These are phyloP conservation scores for Globisporangium emineosum DNA, from an alignment of 352 stramenopile species.

Conservation along the genomic window DNA sequence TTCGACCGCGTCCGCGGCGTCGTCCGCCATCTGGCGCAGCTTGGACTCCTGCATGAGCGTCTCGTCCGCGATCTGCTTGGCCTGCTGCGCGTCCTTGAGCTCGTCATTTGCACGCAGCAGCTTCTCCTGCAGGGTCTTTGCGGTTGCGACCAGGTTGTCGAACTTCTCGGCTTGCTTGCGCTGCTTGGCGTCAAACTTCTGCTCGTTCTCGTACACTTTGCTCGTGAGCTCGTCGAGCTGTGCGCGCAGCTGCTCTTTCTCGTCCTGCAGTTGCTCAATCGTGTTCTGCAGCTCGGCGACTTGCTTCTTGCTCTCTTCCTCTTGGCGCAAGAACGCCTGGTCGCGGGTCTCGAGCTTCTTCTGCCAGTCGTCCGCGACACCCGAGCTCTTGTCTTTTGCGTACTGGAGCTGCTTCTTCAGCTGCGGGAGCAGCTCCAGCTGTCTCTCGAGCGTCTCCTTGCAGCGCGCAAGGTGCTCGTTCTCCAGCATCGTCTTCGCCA, in stretches of 20 bases:
- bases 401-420: constrained; percentile 51
- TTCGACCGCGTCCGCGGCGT: constrained; percentile 46
- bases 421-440: constrained; percentile 46
- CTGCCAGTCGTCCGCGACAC: constrained; percentile 32
- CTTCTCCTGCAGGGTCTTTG: constrained; percentile 33
- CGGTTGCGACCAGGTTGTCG: constrained; percentile 24
- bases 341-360: constrained; percentile 36
- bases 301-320: constrained; percentile 42
- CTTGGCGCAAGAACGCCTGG: constrained; percentile 52
- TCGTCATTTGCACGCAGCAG: constrained; percentile 26
- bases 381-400: constrained; percentile 38
- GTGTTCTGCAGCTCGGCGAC: constrained; percentile 24
- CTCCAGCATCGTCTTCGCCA: constrained; percentile 44
- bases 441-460: constrained; percentile 28
- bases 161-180: constrained; percentile 24
- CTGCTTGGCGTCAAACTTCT: constrained; percentile 18
- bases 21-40: constrained; percentile 41
- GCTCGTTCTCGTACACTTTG: constrained; percentile 22
- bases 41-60: constrained; percentile 36
- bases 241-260: constrained; percentile 25
- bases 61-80: constrained; percentile 28
- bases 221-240: constrained; percentile 28
- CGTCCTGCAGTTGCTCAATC: constrained; percentile 23
- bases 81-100: constrained; percentile 26
- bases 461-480: constrained; percentile 36